Conservation (phyloP, 805 yeast species). For the Schwanniomyces polymorphus region DNA sequence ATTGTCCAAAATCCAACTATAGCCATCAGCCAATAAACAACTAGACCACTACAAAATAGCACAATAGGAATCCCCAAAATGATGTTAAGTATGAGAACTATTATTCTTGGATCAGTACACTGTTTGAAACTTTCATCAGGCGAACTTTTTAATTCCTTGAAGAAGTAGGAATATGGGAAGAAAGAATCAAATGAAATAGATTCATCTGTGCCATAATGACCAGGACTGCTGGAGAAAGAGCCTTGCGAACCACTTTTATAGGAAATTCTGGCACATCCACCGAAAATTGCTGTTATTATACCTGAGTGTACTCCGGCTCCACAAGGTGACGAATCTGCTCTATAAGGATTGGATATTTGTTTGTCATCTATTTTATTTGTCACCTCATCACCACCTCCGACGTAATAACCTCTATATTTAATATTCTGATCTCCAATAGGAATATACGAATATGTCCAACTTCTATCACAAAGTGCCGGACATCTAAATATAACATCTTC, state of each 20-base stretch:
- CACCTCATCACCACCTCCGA: slow-evolving; percentile 67
- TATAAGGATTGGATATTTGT: slow-evolving; percentile 59
- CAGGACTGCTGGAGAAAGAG: slow-evolving; percentile 47
- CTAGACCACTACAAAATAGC: slow-evolving; percentile 45
- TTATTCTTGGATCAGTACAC: slow-evolving; percentile 68
- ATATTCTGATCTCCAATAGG: slow-evolving; percentile 70
- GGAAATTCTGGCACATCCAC: slow-evolving; percentile 73
- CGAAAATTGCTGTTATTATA: slow-evolving; percentile 63
- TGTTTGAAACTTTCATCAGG: slow-evolving; percentile 32
- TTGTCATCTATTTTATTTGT: slow-evolving; percentile 11
- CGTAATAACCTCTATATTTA: slow-evolving; percentile 68
- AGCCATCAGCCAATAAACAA: slow-evolving; percentile 56
- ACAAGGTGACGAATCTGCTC: slow-evolving; percentile 89
- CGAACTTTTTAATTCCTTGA: slow-evolving; percentile 39
- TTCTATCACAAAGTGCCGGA: slow-evolving; percentile 84
- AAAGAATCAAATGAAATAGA: slow-evolving; percentile 64
- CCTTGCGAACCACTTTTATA: slow-evolving; percentile 52
- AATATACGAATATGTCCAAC: slow-evolving; percentile 70
- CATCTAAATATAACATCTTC: slow-evolving; percentile 63
- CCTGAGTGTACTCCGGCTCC: slow-evolving; percentile 92
- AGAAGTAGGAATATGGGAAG: slow-evolving; percentile 73
- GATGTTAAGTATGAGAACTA: slow-evolving; percentile 58
- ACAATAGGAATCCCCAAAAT: slow-evolving; percentile 63
- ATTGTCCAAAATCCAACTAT: slow-evolving; percentile 84
- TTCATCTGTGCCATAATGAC: slow-evolving; percentile 52